These are phyloP conservation scores for Sclerotinia subarctica DNA, from an alignment of 2,329 filamentous ascomycete species.

Conservation along the genomic window DNA sequence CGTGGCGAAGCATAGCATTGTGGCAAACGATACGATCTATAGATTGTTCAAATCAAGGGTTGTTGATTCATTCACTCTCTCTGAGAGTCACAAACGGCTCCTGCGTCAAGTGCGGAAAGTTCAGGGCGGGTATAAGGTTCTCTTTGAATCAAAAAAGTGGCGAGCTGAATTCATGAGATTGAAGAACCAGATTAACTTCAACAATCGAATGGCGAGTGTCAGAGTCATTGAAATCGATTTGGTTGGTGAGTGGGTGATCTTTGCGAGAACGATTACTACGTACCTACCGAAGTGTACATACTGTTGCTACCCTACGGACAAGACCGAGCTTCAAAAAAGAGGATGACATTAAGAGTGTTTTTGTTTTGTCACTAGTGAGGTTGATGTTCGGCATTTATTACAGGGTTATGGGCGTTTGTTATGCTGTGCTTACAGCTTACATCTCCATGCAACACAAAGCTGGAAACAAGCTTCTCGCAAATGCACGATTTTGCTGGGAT, in stretches of 20 bases:
- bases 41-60: neutral
- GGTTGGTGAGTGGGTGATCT: neutral
- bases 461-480: conserved; percentile 10
- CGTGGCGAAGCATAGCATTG: neutral
- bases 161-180: neutral
- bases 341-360: too few relatives aligned
- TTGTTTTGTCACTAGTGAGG: neutral
- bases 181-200: neutral
- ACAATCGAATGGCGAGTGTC: neutral
- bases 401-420: conserved; percentile 7
- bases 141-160: neutral
- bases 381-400: neutral
- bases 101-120: neutral
- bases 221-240: neutral
- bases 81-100: neutral
- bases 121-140: neutral
- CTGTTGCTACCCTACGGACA: neutral
- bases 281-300: neutral
- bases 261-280: neutral
- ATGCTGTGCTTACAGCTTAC: conserved; percentile 6
- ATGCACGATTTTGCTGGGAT: neutral
- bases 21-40: too few relatives aligned
- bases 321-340: neutral
- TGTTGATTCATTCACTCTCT: neutral
- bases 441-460: neutral